Conservation (phyloP, 768 basidiomycete genomes). For the Sarcodon aspratus region DNA sequence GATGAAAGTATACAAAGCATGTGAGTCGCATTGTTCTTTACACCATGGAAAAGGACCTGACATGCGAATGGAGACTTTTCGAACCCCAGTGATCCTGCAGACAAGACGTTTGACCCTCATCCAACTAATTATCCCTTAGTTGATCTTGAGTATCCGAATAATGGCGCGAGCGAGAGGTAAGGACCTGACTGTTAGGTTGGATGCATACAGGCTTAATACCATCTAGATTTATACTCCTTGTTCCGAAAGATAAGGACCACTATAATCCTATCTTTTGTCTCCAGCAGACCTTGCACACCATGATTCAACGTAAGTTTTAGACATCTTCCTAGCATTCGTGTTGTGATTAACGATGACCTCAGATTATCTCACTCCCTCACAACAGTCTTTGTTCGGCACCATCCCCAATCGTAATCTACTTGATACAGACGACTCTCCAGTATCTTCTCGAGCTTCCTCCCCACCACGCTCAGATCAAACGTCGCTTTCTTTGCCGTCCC, state of each 20-base stretch:
- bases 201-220: neutral
- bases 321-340: neutral
- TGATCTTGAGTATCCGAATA: slow-evolving; percentile 75
- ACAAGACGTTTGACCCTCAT: slow-evolving; percentile 53
- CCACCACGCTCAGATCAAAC: neutral
- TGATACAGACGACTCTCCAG: slow-evolving; percentile 11
- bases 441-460: neutral
- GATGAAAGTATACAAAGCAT: slow-evolving; percentile 57
- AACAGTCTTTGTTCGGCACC: slow-evolving; percentile 57
- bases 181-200: slow-evolving; percentile 5
- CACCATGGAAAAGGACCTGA: slow-evolving; percentile 1
- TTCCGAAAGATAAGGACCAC: slow-evolving; percentile 77
- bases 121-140: slow-evolving; percentile 47
- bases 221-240: slow-evolving; percentile 61
- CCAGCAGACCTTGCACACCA: slow-evolving; percentile 58
- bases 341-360: slow-evolving; percentile 1
- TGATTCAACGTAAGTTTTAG: slow-evolving; percentile 47
- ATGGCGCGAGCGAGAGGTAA: slow-evolving; percentile 55
- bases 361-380: slow-evolving; percentile 61
- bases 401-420: slow-evolving; percentile 30
- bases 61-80: slow-evolving; percentile 43
- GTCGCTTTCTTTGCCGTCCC: slow-evolving; percentile 3
- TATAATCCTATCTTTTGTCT: slow-evolving; percentile 80
- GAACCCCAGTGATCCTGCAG: slow-evolving; percentile 51
- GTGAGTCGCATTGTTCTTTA: slow-evolving; percentile 30